Evolutionary conservation across 140 eudicot genomes (phyloP).

Genomic region (Stevia rebaudiana): DNA sequence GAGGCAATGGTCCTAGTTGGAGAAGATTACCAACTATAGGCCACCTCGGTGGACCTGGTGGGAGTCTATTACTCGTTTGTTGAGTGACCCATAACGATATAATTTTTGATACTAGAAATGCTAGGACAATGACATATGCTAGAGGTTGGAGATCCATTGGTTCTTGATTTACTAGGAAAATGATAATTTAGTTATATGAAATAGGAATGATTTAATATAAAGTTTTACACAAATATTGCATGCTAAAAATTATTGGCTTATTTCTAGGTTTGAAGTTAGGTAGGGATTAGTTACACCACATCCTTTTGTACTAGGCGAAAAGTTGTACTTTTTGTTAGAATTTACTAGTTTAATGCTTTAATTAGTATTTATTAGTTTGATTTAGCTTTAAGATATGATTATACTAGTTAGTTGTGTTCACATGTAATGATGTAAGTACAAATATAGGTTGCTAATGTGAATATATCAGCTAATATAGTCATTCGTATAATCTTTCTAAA

Average conservation of each 20-base stretch:
- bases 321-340: no score
- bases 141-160: conserved; percentile 11
- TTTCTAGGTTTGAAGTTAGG: conserved; percentile 30
- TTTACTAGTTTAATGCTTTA: neutral
- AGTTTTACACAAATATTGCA: conserved; percentile 18
- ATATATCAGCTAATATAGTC: no score
- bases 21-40: conserved; percentile 87
- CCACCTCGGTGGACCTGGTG: conserved; percentile 87
- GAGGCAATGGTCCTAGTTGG: conserved; percentile 72
- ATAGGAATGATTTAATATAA: conserved; percentile 10
- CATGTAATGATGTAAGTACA: no score
- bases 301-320: conserved; percentile 14
- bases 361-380: neutral
- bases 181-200: neutral
- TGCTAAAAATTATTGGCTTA: conserved; percentile 5
- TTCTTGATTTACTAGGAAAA: neutral
- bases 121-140: conserved; percentile 22
- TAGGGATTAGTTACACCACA: conserved; percentile 21
- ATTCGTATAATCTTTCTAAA: no score
- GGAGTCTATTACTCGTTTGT: conserved; percentile 31
- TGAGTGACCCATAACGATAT: conserved; percentile 18
- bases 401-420: neutral
- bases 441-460: neutral
- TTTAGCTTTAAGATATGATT: neutral
- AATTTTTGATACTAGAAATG: conserved; percentile 26